Base-by-base conservation (phyloP, 768 basidiomycete genomes). In the Rhodotorula diobovata region DNA sequence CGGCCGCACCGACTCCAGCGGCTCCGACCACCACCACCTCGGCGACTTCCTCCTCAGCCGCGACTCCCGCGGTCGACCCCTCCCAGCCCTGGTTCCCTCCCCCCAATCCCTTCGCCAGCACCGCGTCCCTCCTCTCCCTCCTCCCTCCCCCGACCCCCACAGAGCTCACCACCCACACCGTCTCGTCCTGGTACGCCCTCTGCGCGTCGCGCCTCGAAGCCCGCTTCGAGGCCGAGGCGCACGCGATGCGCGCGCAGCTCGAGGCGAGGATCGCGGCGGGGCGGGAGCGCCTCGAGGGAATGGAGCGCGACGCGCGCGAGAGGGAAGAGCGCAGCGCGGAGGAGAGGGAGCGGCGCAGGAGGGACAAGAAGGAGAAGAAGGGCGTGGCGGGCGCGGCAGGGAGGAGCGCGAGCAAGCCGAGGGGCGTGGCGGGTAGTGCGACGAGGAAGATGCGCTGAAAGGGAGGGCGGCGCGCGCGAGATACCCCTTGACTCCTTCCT, bases 301-400 rank as follows among this genome's bases (percentile, higher is more conserved):
- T 71, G 70, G 32, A 43, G 1, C 15, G 18, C 10, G 64, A 71
- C 46, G 69, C 69, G n/a, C 50, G 61, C 37, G 35, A 18, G 64
- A 34, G 60, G 10, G 41, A 60, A 12, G 59, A 45, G 30, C 18
- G 43, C 30, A n/a, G 58, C 43, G 18, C n/a, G 12, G 60, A 61
- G 34, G 60, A 48, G n/a, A n/a, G n/a, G 34, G 60, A 61, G 60
- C 28, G 58, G 10, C 9, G 41, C 41, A 5, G 60, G 23, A 5
- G 45, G 46, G 34, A 10, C 10, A 43, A 45, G 45, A 61, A 46
- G 60, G 60, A 46, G 32, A 1, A n/a, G 14, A 39, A 25, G 30
- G 41, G n/a, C 41, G 41, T 15, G 41, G 6, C 43, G 30, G 45
- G 12, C 28, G 60, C 28, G 4, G 45, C 21, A 20, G 23, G 32